Evolutionary conservation across 2,329 filamentous ascomycete species (phyloP), one percentile per base, ranked within the genome.

Genomic region (Pseudocercospora cruenta): DNA sequence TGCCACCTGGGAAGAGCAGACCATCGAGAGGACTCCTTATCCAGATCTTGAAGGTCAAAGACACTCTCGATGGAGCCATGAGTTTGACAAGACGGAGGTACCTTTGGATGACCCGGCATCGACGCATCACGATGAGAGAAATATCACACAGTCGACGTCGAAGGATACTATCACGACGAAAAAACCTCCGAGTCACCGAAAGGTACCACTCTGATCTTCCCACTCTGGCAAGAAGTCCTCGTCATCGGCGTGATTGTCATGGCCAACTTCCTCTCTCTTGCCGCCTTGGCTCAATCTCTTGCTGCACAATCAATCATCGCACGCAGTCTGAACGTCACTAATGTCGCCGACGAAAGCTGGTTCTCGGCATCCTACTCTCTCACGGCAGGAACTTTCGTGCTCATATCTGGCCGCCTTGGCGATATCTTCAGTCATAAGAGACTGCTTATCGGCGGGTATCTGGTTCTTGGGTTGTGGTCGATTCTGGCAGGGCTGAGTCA

Each of bases 301-400:
- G 77, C 78, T 6, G 78, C 80, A 1, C 74, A 84, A 61, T 77
- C 81, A 51, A 77, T 82, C 64, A 85, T 86, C 67, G 82, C 78
- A 16, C 67, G 75, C 19, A 78, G 78, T 22, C 78, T 85, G 26
- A 75, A 60, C 6, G 77, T 77, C 16, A 75, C 72, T 2, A 78
- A 78, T 53, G 77, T 80, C 1, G 82, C 79, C 24, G 75, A 82
- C 62, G 76, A 80, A 49, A 78, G 80, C 9, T 82, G 80, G 80
- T 78, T 81, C 64, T 76, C 80, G 59, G 80, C 80, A 12, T 79
- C 75, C 5, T 83, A 80, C 73, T 75, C 73, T 55, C 71, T 82
- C 53, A 81, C 80, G 0, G 78, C 80, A 16, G 80, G 81, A 33
- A 81, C 80, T 1, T 82, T 82, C 68, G 82, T 82, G 58, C 75